Evolutionary conservation across 2,329 filamentous ascomycete genomes (phyloP).

Genomic region (Aspergillus persii): DNA sequence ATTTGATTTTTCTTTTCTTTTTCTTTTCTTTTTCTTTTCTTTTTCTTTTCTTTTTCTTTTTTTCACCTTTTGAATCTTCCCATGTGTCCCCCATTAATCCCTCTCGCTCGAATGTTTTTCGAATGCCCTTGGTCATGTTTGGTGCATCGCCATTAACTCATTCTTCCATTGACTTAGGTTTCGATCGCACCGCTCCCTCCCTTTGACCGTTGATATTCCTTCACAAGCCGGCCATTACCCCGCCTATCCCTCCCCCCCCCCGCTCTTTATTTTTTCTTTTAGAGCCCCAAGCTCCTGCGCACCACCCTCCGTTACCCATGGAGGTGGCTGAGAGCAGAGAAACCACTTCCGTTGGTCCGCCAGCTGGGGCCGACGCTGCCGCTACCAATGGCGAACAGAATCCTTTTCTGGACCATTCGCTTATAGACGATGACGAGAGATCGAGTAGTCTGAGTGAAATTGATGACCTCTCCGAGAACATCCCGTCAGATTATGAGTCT

Average conservation of each 20-base stretch:
- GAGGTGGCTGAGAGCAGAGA: constrained; percentile 41
- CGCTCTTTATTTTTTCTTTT: background rate
- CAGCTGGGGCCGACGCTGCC: constrained; percentile 32
- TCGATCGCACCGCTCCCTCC: constrained; percentile 7
- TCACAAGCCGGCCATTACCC: constrained; percentile 4
- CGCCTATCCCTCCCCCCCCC: constrained; percentile 1
- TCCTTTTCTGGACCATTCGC: constrained; percentile 40
- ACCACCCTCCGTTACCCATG: constrained; percentile 27
- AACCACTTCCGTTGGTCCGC: constrained; percentile 32
- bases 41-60: background rate
- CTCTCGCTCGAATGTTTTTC: background rate
- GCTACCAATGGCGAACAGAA: constrained; percentile 38
- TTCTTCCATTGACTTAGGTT: constrained; percentile 20
- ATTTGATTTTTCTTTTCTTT: constrained; percentile 3
- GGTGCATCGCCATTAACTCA: constrained; percentile 16
- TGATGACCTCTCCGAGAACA: constrained; percentile 73
- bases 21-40: background rate
- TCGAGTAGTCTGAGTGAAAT: constrained; percentile 94
- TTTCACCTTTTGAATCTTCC: background rate
- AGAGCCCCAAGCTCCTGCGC: background rate
- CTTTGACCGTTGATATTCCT: constrained; percentile 1
- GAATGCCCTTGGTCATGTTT: background rate
- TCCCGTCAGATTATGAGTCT: constrained; percentile 53
- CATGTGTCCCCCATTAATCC: background rate
- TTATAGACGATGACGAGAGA: constrained; percentile 61